A percentile compares a stretch with the other conserved stretches of the same genome.
Conservation (phyloP, 2,329 filamentous ascomycete species). For the Scedosporium dehoogii region DNA sequence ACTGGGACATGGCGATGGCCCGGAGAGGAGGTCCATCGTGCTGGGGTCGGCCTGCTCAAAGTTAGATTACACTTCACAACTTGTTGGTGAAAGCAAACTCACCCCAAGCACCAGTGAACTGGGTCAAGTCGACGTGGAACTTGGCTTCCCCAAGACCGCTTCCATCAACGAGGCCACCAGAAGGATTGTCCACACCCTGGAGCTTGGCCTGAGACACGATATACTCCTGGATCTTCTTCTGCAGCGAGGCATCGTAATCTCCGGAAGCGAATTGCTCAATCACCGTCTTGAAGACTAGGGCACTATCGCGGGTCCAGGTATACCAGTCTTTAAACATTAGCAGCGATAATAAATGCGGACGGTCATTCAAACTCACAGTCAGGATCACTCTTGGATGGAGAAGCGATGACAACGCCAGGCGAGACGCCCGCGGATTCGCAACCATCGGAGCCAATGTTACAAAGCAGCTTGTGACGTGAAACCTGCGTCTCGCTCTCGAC, state of each 20-base stretch:
- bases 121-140: constrained; percentile 53
- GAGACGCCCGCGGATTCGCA: constrained; percentile 36
- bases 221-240: constrained; percentile 56
- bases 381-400: constrained; percentile 41
- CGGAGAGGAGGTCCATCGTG: constrained; percentile 70
- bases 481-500: constrained; percentile 41
- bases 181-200: constrained; percentile 60
- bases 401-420: constrained; percentile 46
- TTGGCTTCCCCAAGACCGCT: constrained; percentile 61
- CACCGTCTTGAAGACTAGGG: constrained; percentile 58
- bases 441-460: constrained; percentile 49
- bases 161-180: constrained; percentile 44
- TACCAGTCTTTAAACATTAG: constrained; percentile 50
- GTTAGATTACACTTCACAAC: constrained; percentile 7
- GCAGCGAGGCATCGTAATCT: constrained; percentile 47
- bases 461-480: constrained; percentile 41
- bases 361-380: constrained; percentile 35
- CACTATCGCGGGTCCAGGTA: constrained; percentile 70
- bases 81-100: constrained; percentile 4
- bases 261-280: constrained; percentile 51
- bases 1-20: constrained; percentile 62
- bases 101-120: constrained; percentile 61
- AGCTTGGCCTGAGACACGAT: constrained; percentile 56
- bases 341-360: neutral
- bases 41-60: constrained; percentile 54